Evolutionary conservation across 2,329 filamentous ascomycete genomes (phyloP), one percentile per base, ranked within the genome.

Genomic region (Zasmidium citrigriseum): DNA sequence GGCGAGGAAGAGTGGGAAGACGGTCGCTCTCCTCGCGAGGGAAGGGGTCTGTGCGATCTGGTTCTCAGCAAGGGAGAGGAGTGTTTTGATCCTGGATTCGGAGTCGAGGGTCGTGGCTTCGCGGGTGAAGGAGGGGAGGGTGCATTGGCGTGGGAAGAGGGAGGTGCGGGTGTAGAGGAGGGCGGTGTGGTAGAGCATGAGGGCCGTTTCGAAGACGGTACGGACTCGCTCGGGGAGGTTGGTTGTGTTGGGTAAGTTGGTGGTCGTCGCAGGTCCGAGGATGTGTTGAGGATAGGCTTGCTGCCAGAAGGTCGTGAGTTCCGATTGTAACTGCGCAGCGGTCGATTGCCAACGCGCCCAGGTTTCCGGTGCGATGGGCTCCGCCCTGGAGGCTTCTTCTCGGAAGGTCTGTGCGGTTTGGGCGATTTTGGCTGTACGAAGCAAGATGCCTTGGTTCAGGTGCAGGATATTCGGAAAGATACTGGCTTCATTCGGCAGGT

Each of bases 1-100:
- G 0, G 82, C 80, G 58, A 85, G 76, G 65, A 85, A 84, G 0
- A 84, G 63, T 0, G 83, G 82, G 60, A 85, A 84, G 2, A 82
- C 73, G 3, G 81, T 67, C 56, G 80, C 80, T 21, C 78, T 75
- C 16, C 76, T 74, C 4, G n/a, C 34, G 50, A 34, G 27, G 14
- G 7, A 7, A 34, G 27, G 7, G 34, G 34, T 9, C 23, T 48
- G 50, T 46, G 80, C 75, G 14, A 75, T 72, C 3, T 78, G 66
- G 1, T 80, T 75, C 10, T 72, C 71, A 4, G 77, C 76, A 14
- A 80, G 71, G 10, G 76, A 72, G 1, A 83, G 67, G 48, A 84
- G 81, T 44, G 77, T 72, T 11, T 70, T 65, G 18, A 75, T 74
- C 29, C 80, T 80, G 41, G 75, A 71, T 14, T 76, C 73, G 45